A percentile compares a stretch with the other conserved stretches of the same genome.
These are phyloP conservation scores for Fusarium continuum DNA, from an alignment of 2,329 filamentous ascomycete species.

Conservation along the genomic window DNA sequence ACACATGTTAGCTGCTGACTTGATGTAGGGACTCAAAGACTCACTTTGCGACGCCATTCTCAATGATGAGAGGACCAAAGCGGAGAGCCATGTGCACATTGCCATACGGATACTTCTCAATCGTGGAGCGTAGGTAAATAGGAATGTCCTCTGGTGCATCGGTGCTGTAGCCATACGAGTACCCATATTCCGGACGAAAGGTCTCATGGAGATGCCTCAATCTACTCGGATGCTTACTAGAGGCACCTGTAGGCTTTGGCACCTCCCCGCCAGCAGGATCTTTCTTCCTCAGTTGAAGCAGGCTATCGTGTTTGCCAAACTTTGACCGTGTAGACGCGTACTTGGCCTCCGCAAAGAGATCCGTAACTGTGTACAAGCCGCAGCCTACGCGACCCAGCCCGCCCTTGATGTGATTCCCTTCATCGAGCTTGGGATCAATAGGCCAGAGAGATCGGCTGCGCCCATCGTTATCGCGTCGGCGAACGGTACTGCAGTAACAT, in stretches of 20 bases:
- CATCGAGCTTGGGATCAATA: neutral
- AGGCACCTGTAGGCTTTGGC: neutral
- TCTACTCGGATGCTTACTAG: neutral
- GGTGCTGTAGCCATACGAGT: constrained; percentile 28
- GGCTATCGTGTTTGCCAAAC: constrained; percentile 5
- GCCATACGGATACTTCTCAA: constrained; percentile 45
- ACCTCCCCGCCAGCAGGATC: neutral
- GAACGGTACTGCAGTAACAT: constrained; percentile 38
- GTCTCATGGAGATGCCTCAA: constrained; percentile 17
- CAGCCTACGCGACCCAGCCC: constrained; percentile 5
- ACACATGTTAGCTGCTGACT: neutral
- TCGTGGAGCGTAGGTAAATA: constrained; percentile 39
- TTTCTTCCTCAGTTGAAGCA: constrained; percentile 11
- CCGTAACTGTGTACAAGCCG: constrained; percentile 9
- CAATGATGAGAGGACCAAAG: constrained; percentile 51
- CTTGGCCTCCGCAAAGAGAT: constrained; percentile 40
- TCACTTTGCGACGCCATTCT: constrained; percentile 51
- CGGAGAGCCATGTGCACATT: constrained; percentile 51
- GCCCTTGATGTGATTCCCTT: constrained; percentile 18
- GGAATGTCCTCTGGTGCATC: constrained; percentile 39
- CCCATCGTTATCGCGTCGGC: constrained; percentile 32
- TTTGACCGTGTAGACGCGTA: constrained; percentile 26
- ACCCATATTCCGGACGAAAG: constrained; percentile 29
- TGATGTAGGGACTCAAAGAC: neutral
- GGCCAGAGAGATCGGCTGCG: constrained; percentile 29